Evolutionary conservation across 2,329 filamentous ascomycete species (phyloP), one percentile per base, ranked within the genome.

Genomic region (Colletotrichum sp.): DNA sequence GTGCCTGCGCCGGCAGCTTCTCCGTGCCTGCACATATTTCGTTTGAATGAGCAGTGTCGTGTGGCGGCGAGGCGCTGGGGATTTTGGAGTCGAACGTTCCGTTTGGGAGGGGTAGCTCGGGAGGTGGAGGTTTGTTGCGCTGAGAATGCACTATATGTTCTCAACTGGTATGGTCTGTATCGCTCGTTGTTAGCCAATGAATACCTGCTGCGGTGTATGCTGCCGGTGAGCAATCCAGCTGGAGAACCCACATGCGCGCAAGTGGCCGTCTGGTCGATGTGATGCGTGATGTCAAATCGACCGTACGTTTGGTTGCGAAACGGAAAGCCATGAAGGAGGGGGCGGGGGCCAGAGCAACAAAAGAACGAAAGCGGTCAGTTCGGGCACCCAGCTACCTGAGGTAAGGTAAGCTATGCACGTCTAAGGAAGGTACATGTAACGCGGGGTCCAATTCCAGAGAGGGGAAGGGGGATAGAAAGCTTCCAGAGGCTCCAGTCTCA

Each of bases 1-100:
- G 77, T 77, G 32, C 76, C 76, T 21, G 69, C 69, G 32, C 70
- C 70, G 49, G 60, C 69, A 57, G 52, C 66, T 65, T 75, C 70
- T 62, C 73, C 77, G 67, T 73, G 67, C 32, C 62, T 75, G 76
- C 77, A 78, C 77, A 78, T 78, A 39, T 76, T 78, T 67, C 77
- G 71, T 66, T 72, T 76, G 52, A 59, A 78, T 26, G 77, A 78
- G 64, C 77, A 78, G 63, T 76, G 30, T 21, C 77, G 72, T 52
- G 77, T 60, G 21, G 75, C 69, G 32, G 57, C 59, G 21, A 72
- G 68, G 44, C 72, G 77, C 62, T 71, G 72, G 21, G 77, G 77
- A 44, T 77, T 78, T 39, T 72, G 72, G 7, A 60, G 39, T 57
- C 49, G 75, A n/a, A 44, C 12, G 32, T 24, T 69, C 49, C 69